A percentile compares a stretch with the other conserved stretches of the same genome.
phyloP scores from a whole-genome alignment of 2,329 filamentous ascomycete species.

The Fusarium decemcellulare region DNA sequence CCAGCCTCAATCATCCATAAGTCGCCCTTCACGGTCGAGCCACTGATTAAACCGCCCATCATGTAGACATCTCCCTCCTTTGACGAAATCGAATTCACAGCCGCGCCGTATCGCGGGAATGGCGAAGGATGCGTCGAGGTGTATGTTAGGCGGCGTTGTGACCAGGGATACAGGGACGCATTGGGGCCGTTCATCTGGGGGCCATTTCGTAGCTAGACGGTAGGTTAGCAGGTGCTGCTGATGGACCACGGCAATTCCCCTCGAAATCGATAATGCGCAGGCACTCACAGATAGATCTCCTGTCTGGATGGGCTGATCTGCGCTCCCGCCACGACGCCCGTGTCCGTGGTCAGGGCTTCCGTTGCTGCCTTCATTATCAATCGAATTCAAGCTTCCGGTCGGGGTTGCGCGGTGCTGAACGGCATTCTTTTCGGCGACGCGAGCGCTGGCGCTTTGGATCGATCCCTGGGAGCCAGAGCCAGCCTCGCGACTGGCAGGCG shows the following conservation, averaged over 20 bases:
- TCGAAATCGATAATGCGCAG: neutral
- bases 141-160: conserved; percentile 89
- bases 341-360: conserved; percentile 68
- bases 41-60: conserved; percentile 97
- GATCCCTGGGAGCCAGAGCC: conserved; percentile 61
- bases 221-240: conserved; percentile 24
- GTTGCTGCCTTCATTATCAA: conserved; percentile 71
- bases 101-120: conserved; percentile 96
- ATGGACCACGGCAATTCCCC: neutral
- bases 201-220: conserved; percentile 65
- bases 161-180: conserved; percentile 94
- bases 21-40: conserved; percentile 95
- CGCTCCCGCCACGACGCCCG: conserved; percentile 66
- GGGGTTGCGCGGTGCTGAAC: conserved; percentile 75
- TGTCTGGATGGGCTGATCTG: conserved; percentile 62
- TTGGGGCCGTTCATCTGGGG: conserved; percentile 70
- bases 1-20: conserved; percentile 98
- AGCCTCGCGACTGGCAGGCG: conserved; percentile 68
- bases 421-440: conserved; percentile 65
- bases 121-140: conserved; percentile 86
- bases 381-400: conserved; percentile 82
- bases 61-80: conserved; percentile 98
- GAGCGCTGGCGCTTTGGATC: conserved; percentile 63
- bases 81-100: conserved; percentile 91
- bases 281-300: conserved; percentile 60